Percentiles rank a stretch among this genome's conserved stretches.
These are phyloP conservation scores for Teunomyces gatunensis DNA, from an alignment of 805 yeast genomes.

Conservation along the genomic window DNA sequence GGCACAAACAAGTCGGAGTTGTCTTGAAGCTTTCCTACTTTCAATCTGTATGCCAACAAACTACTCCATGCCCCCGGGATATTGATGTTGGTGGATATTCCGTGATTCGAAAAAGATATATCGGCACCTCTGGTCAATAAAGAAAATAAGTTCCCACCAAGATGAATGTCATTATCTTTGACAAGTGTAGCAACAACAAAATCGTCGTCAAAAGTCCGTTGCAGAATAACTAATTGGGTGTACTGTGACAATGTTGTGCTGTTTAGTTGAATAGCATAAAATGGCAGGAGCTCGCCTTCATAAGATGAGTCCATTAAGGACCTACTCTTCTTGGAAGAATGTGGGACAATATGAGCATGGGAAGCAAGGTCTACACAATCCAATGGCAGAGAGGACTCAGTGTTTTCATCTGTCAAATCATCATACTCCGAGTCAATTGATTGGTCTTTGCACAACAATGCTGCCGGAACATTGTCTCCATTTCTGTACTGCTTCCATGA, in stretches of 20 bases:
- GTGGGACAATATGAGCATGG: slow-evolving; percentile 46
- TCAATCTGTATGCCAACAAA: slow-evolving; percentile 50
- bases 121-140: slow-evolving; percentile 39
- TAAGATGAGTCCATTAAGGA: slow-evolving; percentile 52
- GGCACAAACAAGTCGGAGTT: slow-evolving; percentile 47
- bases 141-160: slow-evolving; percentile 32
- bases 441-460: slow-evolving; percentile 20
- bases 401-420: slow-evolving; percentile 38
- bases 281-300: slow-evolving; percentile 50
- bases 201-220: slow-evolving; percentile 16
- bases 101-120: slow-evolving; percentile 40
- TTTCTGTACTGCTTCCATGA: slow-evolving; percentile 1
- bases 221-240: slow-evolving; percentile 51
- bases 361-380: slow-evolving; percentile 47
- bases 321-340: slow-evolving; percentile 37
- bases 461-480: slow-evolving; percentile 12
- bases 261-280: slow-evolving; percentile 45
- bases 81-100: slow-evolving; percentile 47
- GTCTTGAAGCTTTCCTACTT: background rate
- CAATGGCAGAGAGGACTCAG: slow-evolving; percentile 33
- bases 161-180: slow-evolving; percentile 18
- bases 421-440: slow-evolving; percentile 11
- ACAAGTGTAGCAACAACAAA: slow-evolving; percentile 40
- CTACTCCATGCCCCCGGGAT: slow-evolving; percentile 61
- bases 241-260: slow-evolving; percentile 38